These are phyloP conservation scores for Metarhizium rileyi DNA, from an alignment of 2,329 filamentous ascomycete genomes.

Conservation along the genomic window DNA sequence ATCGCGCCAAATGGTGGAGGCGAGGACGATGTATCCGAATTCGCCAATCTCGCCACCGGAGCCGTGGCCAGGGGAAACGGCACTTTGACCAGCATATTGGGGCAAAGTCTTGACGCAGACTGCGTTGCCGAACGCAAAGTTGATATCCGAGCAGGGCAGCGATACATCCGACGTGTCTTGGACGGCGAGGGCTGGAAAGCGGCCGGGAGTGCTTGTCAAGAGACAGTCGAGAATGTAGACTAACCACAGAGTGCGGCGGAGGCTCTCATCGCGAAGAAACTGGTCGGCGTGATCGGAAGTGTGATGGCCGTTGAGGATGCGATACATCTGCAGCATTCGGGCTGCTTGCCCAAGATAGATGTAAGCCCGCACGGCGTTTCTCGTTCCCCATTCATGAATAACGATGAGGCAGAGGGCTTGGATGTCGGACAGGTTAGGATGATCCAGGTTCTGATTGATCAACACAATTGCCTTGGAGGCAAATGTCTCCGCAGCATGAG, in stretches of 20 bases:
- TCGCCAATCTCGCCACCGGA: constrained; percentile 46
- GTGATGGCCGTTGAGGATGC: constrained; percentile 47
- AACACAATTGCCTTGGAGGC: constrained; percentile 46
- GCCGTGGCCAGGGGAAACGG: constrained; percentile 27
- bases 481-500: constrained; percentile 48
- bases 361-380: constrained; percentile 53
- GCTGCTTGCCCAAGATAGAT: constrained; percentile 53
- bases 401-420: constrained; percentile 51
- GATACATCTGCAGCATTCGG: constrained; percentile 57
- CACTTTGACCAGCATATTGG: constrained; percentile 25
- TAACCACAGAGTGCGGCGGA: constrained; percentile 52
- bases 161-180: constrained; percentile 46
- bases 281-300: constrained; percentile 42
- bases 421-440: constrained; percentile 50
- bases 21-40: constrained; percentile 51
- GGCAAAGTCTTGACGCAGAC: constrained; percentile 48
- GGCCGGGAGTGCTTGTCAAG: constrained; percentile 50
- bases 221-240: constrained; percentile 55
- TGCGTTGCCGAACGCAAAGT: constrained; percentile 52
- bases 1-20: constrained; percentile 51
- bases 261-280: constrained; percentile 51
- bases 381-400: constrained; percentile 53
- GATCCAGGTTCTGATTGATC: constrained; percentile 49
- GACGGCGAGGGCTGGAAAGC: constrained; percentile 44
- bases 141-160: constrained; percentile 51